These are phyloP conservation scores for Salvia sclarea DNA, from an alignment of 305 asterid genomes.

Conservation along the genomic window DNA sequence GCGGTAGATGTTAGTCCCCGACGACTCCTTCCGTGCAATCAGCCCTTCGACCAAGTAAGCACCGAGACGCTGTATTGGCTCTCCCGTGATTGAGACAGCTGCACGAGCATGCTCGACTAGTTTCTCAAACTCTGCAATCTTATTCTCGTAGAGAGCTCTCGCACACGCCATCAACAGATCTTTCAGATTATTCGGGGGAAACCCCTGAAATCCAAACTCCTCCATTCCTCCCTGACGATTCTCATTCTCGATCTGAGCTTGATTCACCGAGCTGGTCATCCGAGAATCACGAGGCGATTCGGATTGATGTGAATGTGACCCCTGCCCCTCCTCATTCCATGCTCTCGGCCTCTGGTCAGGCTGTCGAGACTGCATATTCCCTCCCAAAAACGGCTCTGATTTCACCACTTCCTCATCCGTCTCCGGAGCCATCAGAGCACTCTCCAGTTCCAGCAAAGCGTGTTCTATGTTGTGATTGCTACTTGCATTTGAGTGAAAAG, in stretches of 20 bases:
- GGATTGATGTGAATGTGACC: conserved; percentile 31
- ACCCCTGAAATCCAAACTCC: conserved; percentile 38
- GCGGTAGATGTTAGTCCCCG: conserved; percentile 73
- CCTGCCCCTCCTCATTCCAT: conserved; percentile 50
- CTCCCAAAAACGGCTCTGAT: conserved; percentile 41
- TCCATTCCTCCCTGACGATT: conserved; percentile 38
- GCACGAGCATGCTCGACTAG: conserved; percentile 52
- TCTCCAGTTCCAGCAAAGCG: conserved; percentile 61
- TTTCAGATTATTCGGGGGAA: conserved; percentile 54
- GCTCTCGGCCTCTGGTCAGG: conserved; percentile 44
- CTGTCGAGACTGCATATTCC: conserved; percentile 35
- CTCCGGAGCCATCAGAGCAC: conserved; percentile 67
- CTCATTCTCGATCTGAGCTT: conserved; percentile 39
- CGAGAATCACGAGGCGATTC: conserved; percentile 39
- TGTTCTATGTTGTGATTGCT: conserved; percentile 42
- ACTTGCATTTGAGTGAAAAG: conserved; percentile 36
- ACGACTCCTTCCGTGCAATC: conserved; percentile 67
- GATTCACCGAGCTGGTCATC: conserved; percentile 33
- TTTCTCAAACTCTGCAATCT: conserved; percentile 43
- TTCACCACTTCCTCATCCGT: conserved; percentile 43
- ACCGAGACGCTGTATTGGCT: conserved; percentile 83
- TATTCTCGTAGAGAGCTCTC: conserved; percentile 55
- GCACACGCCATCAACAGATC: conserved; percentile 68
- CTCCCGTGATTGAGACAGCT: conserved; percentile 69
- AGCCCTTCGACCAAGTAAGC: conserved; percentile 87